Evolutionary conservation across 192 early-diverging fungal species (phyloP).

Genomic region (Phlyctochytrium arcticum): DNA sequence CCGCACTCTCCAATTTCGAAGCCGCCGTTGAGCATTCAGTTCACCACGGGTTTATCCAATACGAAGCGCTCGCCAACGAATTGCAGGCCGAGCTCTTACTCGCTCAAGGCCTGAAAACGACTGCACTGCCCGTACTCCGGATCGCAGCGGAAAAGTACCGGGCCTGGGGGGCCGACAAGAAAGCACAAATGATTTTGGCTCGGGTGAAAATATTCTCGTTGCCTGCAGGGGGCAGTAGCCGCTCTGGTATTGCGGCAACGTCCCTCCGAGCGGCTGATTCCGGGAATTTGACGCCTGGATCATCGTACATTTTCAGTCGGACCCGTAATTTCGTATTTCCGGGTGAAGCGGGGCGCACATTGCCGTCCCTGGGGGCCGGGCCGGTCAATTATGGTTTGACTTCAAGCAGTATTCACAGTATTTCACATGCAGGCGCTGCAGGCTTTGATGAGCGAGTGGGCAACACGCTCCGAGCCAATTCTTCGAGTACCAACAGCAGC

Average conservation of each 20-base stretch:
- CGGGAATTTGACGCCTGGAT: not conserved
- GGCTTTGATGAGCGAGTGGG: no score
- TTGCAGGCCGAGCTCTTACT: not conserved
- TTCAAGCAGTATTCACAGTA: no score
- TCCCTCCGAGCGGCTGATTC: no score
- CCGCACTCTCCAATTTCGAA: not conserved
- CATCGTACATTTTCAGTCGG: not conserved
- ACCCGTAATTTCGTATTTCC: not conserved
- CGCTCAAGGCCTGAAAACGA: not conserved
- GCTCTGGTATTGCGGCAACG: no score
- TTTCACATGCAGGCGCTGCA: no score
- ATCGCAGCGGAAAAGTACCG: not conserved
- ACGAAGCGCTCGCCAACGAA: not conserved
- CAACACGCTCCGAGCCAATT: not conserved
- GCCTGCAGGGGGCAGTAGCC: no score
- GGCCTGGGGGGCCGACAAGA: not conserved
- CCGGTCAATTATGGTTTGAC: no score
- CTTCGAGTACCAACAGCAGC: not conserved
- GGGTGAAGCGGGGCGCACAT: not conserved
- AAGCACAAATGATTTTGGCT: not conserved
- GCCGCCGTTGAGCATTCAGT: not conserved
- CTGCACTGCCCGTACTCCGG: not conserved
- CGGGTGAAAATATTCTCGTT: no score
- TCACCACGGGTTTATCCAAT: not conserved
- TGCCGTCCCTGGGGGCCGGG: no score